Percentiles rank a stretch among this genome's conserved stretches.
These are phyloP conservation scores for Curvularia lunata DNA, from an alignment of 2,329 filamentous ascomycete genomes.

Conservation along the genomic window DNA sequence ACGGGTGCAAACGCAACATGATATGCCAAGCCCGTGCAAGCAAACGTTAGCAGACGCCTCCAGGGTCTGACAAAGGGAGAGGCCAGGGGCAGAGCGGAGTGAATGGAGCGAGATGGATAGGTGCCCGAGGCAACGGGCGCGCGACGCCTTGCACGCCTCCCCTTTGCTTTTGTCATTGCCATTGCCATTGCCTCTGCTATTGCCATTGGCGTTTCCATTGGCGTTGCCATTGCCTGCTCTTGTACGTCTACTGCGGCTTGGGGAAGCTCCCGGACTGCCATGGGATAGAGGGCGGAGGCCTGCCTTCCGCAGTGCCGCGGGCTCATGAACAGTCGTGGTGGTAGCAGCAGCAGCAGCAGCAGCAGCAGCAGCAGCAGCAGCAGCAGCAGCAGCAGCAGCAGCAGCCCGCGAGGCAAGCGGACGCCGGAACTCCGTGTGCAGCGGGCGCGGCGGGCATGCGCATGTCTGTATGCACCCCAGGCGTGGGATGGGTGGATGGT, in stretches of 20 bases:
- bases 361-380: no score
- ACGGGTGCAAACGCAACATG: conserved; percentile 47
- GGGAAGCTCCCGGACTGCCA: not conserved
- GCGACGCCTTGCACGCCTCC: not conserved
- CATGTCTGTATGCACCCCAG: no score
- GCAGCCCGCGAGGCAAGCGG: not conserved
- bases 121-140: not conserved
- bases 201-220: not conserved
- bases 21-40: conserved; percentile 10
- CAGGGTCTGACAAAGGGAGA: conserved; percentile 17
- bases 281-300: not conserved
- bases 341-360: not conserved
- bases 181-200: conserved; percentile 2
- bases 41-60: conserved; percentile 10
- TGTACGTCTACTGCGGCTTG: not conserved
- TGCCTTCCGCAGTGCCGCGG: not conserved
- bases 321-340: not conserved
- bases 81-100: conserved; percentile 19
- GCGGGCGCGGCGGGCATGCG: not conserved
- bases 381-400: no score
- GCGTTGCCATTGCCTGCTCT: conserved; percentile 3
- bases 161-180: not conserved
- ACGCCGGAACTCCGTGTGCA: no score
- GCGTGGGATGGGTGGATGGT: not conserved
- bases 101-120: conserved; percentile 3